phyloP scores from a whole-genome alignment of 495 filamentous ascomycete species.

The Aspergillus asperescens region DNA sequence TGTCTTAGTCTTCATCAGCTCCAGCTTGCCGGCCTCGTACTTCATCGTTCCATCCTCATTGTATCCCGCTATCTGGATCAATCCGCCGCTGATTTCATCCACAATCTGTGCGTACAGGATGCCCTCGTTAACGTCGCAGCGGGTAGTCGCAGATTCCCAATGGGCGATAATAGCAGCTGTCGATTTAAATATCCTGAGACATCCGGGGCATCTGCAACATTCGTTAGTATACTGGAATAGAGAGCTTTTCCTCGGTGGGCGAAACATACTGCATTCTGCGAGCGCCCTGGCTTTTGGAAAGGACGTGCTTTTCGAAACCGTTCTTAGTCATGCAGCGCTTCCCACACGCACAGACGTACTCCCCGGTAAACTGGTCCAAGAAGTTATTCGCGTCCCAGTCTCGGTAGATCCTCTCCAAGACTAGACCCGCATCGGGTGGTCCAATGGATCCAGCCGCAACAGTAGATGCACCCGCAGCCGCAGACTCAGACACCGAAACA shows the following conservation, averaged over 20 bases:
- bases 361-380: slow-evolving; percentile 17
- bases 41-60: slow-evolving; percentile 25
- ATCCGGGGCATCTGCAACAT: slow-evolving; percentile 35
- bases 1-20: not conserved
- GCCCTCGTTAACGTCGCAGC: slow-evolving; percentile 39
- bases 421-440: not conserved
- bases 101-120: slow-evolving; percentile 36
- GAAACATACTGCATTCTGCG: slow-evolving; percentile 15
- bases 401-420: slow-evolving; percentile 12
- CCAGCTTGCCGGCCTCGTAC: slow-evolving; percentile 20
- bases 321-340: slow-evolving; percentile 3
- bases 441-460: not conserved
- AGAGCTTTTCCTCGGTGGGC: no score
- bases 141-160: slow-evolving; percentile 38
- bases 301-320: slow-evolving; percentile 23
- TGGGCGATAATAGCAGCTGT: slow-evolving; percentile 44
- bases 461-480: not conserved
- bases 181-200: slow-evolving; percentile 41
- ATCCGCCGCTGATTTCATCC: slow-evolving; percentile 45
- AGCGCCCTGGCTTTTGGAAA: slow-evolving; percentile 13
- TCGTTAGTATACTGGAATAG: no score
- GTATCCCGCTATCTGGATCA: slow-evolving; percentile 30
- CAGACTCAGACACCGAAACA: not conserved
- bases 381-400: slow-evolving; percentile 25
- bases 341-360: slow-evolving; percentile 26